These are phyloP conservation scores for Talaromyces borbonicus DNA, from an alignment of 495 filamentous ascomycete genomes.

Conservation along the genomic window DNA sequence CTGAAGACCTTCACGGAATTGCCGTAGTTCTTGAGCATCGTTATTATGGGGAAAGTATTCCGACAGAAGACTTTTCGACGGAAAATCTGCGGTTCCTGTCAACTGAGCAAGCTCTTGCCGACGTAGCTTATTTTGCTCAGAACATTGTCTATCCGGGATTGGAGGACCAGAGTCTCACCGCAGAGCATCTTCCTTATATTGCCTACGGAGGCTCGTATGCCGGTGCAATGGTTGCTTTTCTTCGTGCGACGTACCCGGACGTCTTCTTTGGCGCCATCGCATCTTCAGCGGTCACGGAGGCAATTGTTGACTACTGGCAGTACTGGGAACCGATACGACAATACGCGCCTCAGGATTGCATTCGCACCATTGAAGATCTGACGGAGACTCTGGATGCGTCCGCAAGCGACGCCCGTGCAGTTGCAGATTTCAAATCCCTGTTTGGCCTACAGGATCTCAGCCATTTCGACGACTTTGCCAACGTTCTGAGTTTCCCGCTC, in stretches of 20 bases:
- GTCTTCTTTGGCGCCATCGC: slow-evolving; percentile 61
- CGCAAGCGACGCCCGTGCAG: slow-evolving; percentile 20
- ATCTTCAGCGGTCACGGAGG: slow-evolving; percentile 59
- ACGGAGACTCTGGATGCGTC: slow-evolving; percentile 51
- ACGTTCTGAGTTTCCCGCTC: slow-evolving; percentile 40
- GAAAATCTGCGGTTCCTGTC: slow-evolving; percentile 63
- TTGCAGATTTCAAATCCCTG: slow-evolving; percentile 37
- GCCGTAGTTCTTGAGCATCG: slow-evolving; percentile 68
- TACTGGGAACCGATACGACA: slow-evolving; percentile 57
- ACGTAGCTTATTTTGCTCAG: slow-evolving; percentile 61
- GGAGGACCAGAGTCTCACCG: slow-evolving; percentile 50
- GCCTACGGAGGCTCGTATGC: slow-evolving; percentile 69
- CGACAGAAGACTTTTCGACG: slow-evolving; percentile 46
- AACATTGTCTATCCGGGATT: slow-evolving; percentile 56
- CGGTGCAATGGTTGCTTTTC: slow-evolving; percentile 60
- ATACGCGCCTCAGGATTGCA: slow-evolving; percentile 45
- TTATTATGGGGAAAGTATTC: slow-evolving; percentile 59
- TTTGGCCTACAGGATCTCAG: slow-evolving; percentile 52
- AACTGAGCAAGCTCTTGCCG: slow-evolving; percentile 65
- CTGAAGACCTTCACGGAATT: slow-evolving; percentile 58
- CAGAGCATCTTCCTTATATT: slow-evolving; percentile 50
- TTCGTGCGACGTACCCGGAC: slow-evolving; percentile 59
- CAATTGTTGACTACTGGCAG: slow-evolving; percentile 62
- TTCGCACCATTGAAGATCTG: slow-evolving; percentile 46
- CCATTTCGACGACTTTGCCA: slow-evolving; percentile 52